Percentiles rank a stretch among this genome's conserved stretches.
Conservation (phyloP, 2,329 filamentous ascomycete genomes). For the Aspergillus amoenus region DNA sequence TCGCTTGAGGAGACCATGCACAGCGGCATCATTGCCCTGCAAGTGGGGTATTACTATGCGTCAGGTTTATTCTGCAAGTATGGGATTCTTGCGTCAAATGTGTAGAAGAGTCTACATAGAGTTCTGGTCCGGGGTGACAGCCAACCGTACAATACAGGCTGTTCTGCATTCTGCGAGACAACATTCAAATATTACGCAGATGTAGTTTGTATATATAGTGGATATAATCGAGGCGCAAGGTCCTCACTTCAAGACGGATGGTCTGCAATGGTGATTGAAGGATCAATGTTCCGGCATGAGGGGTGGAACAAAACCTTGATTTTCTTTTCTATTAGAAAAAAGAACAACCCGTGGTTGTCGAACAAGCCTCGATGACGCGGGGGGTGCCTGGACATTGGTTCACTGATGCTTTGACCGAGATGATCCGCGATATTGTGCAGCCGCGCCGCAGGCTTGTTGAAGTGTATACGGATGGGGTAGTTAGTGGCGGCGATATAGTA, state of each 20-base stretch:
- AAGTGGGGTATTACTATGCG: background rate
- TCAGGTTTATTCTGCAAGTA: background rate
- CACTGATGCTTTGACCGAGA: background rate
- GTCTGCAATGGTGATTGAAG: slow-evolving; percentile 9
- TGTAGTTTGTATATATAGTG: too few relatives aligned
- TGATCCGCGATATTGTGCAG: background rate
- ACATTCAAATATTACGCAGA: slow-evolving; percentile 9
- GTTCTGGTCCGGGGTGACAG: background rate
- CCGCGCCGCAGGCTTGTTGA: background rate
- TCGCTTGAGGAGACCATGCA: background rate
- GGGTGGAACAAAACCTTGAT: background rate
- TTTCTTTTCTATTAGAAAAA: background rate
- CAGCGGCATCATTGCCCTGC: background rate
- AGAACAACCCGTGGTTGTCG: background rate
- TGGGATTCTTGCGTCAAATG: background rate
- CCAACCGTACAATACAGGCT: slow-evolving; percentile 11
- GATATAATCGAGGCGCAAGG: slow-evolving; percentile 2
- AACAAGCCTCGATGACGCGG: background rate
- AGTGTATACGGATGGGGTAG: background rate
- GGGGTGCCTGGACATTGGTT: background rate
- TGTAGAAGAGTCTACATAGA: background rate
- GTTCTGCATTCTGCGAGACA: slow-evolving; percentile 14
- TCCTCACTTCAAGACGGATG: slow-evolving; percentile 9
- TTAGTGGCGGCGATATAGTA: background rate
- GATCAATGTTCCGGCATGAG: background rate